Conservation (phyloP, 1,139 yeast genomes). For the Suhomyces coccinellae region DNA sequence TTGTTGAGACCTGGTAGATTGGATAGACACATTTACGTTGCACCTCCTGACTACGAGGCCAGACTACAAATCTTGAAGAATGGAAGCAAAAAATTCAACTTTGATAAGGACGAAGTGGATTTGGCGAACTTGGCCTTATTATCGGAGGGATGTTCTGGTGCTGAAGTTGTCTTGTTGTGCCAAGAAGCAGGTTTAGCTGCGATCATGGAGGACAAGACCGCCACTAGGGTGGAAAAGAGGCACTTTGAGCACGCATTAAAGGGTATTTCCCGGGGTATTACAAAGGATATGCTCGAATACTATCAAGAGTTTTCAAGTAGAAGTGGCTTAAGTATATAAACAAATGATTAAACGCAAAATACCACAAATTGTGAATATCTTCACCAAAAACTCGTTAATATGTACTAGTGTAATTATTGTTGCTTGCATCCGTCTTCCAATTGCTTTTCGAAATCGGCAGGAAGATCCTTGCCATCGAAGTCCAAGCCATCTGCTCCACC, state of each 20-base stretch:
- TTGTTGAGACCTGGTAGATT: constrained; percentile 90
- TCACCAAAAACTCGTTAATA: neutral
- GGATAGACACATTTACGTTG: constrained; percentile 87
- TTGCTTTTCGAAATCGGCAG: constrained; percentile 51
- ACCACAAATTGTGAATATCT: neutral
- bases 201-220: constrained; percentile 70
- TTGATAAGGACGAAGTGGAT: constrained; percentile 43
- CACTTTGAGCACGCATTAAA: constrained; percentile 75
- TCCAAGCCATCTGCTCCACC: constrained; percentile 34
- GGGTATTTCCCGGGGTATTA: constrained; percentile 74
- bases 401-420: constrained; percentile 10
- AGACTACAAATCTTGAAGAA: constrained; percentile 73
- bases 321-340: constrained; percentile 35
- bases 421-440: constrained; percentile 30
- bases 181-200: constrained; percentile 96
- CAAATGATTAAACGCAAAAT: neutral
- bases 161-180: constrained; percentile 86
- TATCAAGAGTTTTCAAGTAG: constrained; percentile 64
- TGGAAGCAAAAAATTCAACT: constrained; percentile 56
- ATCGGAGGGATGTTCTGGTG: constrained; percentile 94
- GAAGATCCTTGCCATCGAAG: constrained; percentile 45
- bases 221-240: constrained; percentile 50
- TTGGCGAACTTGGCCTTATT: constrained; percentile 54
- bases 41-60: constrained; percentile 84
- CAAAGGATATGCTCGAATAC: constrained; percentile 77